These are phyloP conservation scores for Calcarisporium arbuscula DNA, from an alignment of 2,329 filamentous ascomycete genomes.

Conservation along the genomic window DNA sequence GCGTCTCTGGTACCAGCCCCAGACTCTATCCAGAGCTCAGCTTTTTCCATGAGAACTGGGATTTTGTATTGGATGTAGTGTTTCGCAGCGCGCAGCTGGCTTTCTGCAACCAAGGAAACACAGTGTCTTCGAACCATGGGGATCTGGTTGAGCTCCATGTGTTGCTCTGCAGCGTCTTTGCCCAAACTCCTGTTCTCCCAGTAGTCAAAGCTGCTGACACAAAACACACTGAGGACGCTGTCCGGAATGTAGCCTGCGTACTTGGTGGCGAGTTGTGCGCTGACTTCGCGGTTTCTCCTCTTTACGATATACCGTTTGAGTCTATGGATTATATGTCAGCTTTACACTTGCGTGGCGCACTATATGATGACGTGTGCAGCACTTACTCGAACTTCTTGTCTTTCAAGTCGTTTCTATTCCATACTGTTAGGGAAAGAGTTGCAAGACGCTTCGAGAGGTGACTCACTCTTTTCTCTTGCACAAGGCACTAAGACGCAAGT, in stretches of 20 bases:
- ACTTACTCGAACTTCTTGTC: constrained; percentile 19
- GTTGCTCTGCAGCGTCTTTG: constrained; percentile 17
- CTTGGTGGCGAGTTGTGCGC: constrained; percentile 15
- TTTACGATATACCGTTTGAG: constrained; percentile 27
- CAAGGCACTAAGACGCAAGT: no score
- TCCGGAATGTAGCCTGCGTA: constrained; percentile 21
- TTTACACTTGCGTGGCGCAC: background rate
- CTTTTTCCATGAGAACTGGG: constrained; percentile 31
- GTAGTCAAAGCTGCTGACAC: constrained; percentile 38
- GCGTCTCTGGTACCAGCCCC: constrained; percentile 29
- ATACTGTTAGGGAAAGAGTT: no score
- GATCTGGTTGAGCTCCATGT: constrained; percentile 36
- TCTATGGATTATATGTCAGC: constrained; percentile 10
- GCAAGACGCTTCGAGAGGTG: no score
- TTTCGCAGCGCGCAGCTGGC: constrained; percentile 27
- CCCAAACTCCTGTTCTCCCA: constrained; percentile 26
- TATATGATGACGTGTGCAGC: background rate
- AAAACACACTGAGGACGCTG: constrained; percentile 30
- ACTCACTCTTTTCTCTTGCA: no score
- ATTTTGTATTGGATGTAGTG: constrained; percentile 34
- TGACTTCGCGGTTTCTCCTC: constrained; percentile 30
- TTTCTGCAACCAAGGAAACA: constrained; percentile 36
- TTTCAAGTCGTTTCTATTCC: constrained; percentile 7
- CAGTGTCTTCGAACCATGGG: constrained; percentile 34
- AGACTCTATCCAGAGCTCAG: constrained; percentile 38